Evolutionary conservation across 148 eudicot species (phyloP).

Genomic region (Fagopyrum tataricum): DNA sequence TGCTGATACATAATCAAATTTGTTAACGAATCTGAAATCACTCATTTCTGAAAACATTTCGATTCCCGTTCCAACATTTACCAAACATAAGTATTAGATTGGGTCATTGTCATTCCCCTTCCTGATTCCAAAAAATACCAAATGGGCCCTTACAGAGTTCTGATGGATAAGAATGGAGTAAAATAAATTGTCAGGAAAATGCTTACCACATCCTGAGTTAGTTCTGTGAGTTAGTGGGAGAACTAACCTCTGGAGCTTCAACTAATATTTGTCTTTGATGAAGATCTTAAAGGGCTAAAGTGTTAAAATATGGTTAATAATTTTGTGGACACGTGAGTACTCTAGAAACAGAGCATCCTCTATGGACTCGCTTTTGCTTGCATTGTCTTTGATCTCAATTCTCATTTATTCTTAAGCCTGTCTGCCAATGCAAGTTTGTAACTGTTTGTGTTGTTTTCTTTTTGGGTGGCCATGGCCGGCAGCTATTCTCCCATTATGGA

Average conservation of each 20-base stretch:
- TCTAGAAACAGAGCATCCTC: background rate
- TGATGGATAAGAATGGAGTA: background rate
- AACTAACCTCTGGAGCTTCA: background rate
- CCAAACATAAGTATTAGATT: too few relatives aligned
- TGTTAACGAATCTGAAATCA: too few relatives aligned
- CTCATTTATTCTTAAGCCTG: background rate
- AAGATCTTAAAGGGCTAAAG: background rate
- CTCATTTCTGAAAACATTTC: too few relatives aligned
- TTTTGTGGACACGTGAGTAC: background rate
- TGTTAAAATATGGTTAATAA: background rate
- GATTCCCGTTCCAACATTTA: too few relatives aligned
- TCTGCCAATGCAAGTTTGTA: background rate
- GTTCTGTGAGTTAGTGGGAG: background rate
- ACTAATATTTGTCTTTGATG: background rate
- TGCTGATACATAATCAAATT: too few relatives aligned
- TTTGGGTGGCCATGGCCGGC: constrained; percentile 7
- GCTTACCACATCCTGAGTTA: background rate
- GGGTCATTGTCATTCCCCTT: too few relatives aligned
- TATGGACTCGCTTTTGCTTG: constrained; percentile 7
- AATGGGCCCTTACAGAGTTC: background rate
- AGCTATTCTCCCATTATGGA: constrained; percentile 85
- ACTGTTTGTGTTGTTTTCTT: constrained; percentile 7
- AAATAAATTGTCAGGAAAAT: background rate
- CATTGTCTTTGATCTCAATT: background rate
- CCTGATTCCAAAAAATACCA: too few relatives aligned